Evolutionary conservation across 2,329 filamentous ascomycete species (phyloP).

Genomic region (Ascochyta pisi): DNA sequence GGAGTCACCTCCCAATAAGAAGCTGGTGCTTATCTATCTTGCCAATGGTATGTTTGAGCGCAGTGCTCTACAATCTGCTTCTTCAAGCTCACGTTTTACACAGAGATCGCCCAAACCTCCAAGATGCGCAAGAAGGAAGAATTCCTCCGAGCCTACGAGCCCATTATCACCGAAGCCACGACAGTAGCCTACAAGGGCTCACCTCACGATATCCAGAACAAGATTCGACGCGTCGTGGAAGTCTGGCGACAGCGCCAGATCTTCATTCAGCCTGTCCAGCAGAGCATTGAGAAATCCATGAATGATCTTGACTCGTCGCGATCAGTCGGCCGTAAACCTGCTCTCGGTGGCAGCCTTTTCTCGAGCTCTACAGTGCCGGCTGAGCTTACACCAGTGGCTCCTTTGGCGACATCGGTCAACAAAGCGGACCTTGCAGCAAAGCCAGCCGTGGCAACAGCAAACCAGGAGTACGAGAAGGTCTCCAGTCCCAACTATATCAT

Average conservation of each 20-base stretch:
- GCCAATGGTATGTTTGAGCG: slow-evolving; percentile 75
- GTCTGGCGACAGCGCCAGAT: slow-evolving; percentile 90
- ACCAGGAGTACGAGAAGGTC: slow-evolving; percentile 83
- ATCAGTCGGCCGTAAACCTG: slow-evolving; percentile 63
- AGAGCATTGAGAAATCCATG: slow-evolving; percentile 78
- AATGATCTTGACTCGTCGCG: slow-evolving; percentile 58
- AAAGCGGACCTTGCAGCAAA: slow-evolving; percentile 75
- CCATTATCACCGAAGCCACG: slow-evolving; percentile 89
- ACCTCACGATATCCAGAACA: slow-evolving; percentile 80
- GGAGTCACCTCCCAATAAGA: slow-evolving; percentile 83
- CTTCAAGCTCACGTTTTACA: slow-evolving; percentile 3
- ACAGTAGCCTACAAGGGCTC: slow-evolving; percentile 90
- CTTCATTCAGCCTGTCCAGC: slow-evolving; percentile 81
- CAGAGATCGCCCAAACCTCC: slow-evolving; percentile 95
- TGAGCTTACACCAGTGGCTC: slow-evolving; percentile 78
- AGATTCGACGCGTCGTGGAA: slow-evolving; percentile 86
- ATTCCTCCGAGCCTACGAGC: slow-evolving; percentile 89
- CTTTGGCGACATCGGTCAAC: slow-evolving; percentile 73
- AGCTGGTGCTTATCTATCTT: slow-evolving; percentile 90
- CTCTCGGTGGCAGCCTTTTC: slow-evolving; percentile 74
- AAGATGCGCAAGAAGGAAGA: slow-evolving; percentile 92
- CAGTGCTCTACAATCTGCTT: neutral
- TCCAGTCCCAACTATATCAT: slow-evolving; percentile 72
- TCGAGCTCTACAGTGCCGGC: slow-evolving; percentile 69
- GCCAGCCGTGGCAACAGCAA: slow-evolving; percentile 72